Evolutionary conservation across 768 basidiomycete species (phyloP), one percentile per base, ranked within the genome.

Genomic region (Fibroporia radiculosa): DNA sequence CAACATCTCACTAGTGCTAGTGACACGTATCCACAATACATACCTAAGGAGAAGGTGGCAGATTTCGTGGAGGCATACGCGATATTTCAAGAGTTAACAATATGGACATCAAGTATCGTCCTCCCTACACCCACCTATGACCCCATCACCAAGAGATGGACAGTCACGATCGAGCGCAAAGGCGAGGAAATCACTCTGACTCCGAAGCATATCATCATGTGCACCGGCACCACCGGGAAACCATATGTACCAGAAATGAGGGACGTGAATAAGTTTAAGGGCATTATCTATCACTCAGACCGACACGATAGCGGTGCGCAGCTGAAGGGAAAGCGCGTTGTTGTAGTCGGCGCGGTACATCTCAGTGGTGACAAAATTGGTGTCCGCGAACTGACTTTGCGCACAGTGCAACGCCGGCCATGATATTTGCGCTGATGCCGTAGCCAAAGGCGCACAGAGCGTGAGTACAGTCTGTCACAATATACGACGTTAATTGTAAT

Each of bases 41-140:
- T 65, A 1, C 65, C 71, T 3, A 59, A 60, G 13, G 66, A 66
- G 42, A 72, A 71, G 47, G 32, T 73, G 4, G 72, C 69, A 0
- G 58, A 68, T 51, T 71, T 66, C 66, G 45, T 74, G 6, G 71
- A 73, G 51, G 58, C 63, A 18, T 73, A 73, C 45, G 66, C 57
- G 1, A 38, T 52, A 4, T 52, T 56, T 3, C 68, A 70, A 47
- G 73, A 73, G 40, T 56, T 73, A 6, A 56, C 63, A 6, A 59
- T 73, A 5, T 75, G 73, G 72, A 69, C 62, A 8, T 56, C 59
- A 24, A 59, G 67, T 5, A 53, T 48, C 11, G 48, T 64, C 5
- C 45, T 64, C 2, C 62, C 66, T 0, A 48, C 44, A 6, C 66
- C 71, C 3, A 51, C 20, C 18, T 73, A 69, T 48, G 60, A 71